These are phyloP conservation scores for Ogataea zsoltii DNA, from an alignment of 805 yeast genomes.

Conservation along the genomic window DNA sequence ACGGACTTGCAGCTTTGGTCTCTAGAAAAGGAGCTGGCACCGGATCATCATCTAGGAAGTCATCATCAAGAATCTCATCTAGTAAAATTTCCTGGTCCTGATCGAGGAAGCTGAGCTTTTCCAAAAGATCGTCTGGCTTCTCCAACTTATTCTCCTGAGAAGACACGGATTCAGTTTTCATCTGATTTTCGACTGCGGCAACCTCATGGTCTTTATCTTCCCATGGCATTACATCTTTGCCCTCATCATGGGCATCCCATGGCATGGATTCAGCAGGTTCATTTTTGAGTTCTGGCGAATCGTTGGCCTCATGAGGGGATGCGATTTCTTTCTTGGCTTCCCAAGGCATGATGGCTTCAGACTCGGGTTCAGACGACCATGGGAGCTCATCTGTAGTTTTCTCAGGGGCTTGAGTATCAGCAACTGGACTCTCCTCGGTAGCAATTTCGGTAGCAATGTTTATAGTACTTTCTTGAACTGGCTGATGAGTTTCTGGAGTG, in stretches of 20 bases:
- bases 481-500: too few relatives aligned
- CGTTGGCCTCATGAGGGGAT: not conserved
- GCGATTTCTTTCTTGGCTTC: not conserved
- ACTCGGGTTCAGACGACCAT: conserved; percentile 16
- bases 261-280: not conserved
- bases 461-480: not conserved
- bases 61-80: conserved; percentile 41
- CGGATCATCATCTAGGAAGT: conserved; percentile 31
- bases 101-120: conserved; percentile 43
- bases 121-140: conserved; percentile 29
- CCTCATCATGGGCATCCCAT: conserved; percentile 1
- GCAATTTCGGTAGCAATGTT: not conserved
- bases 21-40: not conserved
- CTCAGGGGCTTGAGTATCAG: conserved; percentile 14
- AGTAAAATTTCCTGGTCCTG: conserved; percentile 44
- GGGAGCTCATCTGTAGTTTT: conserved; percentile 26
- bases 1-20: not conserved
- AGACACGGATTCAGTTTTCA: not conserved
- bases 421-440: not conserved
- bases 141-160: not conserved
- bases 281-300: not conserved
- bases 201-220: not conserved
- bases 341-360: conserved; percentile 13
- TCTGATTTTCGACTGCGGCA: not conserved
- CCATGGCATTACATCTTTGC: conserved; percentile 11